Evolutionary conservation across 768 basidiomycete genomes (phyloP).

Genomic region (Sporobolomyces roseus): DNA sequence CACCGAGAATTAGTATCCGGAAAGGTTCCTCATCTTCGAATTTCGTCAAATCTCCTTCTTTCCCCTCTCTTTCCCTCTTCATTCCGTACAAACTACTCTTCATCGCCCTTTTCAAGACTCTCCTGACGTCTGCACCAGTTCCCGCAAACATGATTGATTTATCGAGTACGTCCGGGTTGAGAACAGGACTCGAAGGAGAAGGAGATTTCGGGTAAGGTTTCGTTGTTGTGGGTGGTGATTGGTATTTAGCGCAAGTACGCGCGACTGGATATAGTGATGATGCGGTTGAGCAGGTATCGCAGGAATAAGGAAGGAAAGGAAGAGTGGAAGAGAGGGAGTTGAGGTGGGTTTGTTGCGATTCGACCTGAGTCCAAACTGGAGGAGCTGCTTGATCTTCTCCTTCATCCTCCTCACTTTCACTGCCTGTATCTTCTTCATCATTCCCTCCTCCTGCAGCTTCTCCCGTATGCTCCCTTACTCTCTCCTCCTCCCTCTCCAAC

Average conservation of each 20-base stretch:
- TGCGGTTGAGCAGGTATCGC: constrained; percentile 1
- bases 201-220: background rate
- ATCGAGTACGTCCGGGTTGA: constrained; percentile 29
- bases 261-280: background rate
- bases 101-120: constrained; percentile 29
- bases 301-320: constrained; percentile 27
- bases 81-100: constrained; percentile 27
- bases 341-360: background rate
- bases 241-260: constrained; percentile 18
- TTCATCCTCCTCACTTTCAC: background rate
- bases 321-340: background rate
- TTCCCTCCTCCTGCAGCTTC: background rate
- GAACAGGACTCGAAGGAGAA: background rate
- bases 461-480: background rate
- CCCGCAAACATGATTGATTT: constrained; percentile 26
- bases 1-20: constrained; percentile 32
- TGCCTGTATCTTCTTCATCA: background rate
- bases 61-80: constrained; percentile 12
- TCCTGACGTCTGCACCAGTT: constrained; percentile 25
- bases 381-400: too few relatives aligned
- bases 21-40: constrained; percentile 37
- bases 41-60: background rate
- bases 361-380: too few relatives aligned
- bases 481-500: background rate
- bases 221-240: background rate